Conservation (phyloP, 371 early-diverging fungal species). For the Amoeboaphelidium protococcarum region DNA sequence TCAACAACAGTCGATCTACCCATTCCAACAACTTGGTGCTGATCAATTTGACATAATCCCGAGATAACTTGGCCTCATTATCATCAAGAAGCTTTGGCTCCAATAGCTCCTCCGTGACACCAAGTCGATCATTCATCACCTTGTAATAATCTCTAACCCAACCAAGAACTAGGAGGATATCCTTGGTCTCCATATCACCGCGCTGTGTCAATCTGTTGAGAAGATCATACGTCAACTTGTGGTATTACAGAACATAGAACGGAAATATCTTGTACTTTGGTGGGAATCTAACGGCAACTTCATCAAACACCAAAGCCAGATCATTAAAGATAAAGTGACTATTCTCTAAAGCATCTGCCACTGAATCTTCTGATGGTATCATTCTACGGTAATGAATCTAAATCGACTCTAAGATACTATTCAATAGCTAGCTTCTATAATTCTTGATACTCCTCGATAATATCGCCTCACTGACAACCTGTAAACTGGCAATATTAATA, state of each 20-base stretch:
- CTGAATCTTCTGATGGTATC: conserved; percentile 17
- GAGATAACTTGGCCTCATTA: conserved; percentile 55
- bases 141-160: conserved; percentile 78
- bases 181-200: conserved; percentile 27
- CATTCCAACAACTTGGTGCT: conserved; percentile 59
- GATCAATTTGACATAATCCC: conserved; percentile 63
- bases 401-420: conserved; percentile 37
- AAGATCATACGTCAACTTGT: conserved; percentile 51
- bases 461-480: conserved; percentile 22
- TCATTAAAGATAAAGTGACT: conserved; percentile 62
- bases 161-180: conserved; percentile 46
- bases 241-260: conserved; percentile 73
- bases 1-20: conserved; percentile 55
- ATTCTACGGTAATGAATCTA: conserved; percentile 8
- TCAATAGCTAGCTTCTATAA: conserved; percentile 44
- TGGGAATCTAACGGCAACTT: conserved; percentile 62
- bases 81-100: conserved; percentile 76
- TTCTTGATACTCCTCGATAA: conserved; percentile 33
- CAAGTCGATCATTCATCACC: conserved; percentile 52
- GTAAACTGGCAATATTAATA: conserved; percentile 7
- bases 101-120: conserved; percentile 62
- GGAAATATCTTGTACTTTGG: conserved; percentile 68
- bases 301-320: conserved; percentile 54
- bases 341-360: conserved; percentile 27
- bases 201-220: conserved; percentile 21